Conservation (phyloP, 2,329 filamentous ascomycete genomes). For the Phoma sp. region DNA sequence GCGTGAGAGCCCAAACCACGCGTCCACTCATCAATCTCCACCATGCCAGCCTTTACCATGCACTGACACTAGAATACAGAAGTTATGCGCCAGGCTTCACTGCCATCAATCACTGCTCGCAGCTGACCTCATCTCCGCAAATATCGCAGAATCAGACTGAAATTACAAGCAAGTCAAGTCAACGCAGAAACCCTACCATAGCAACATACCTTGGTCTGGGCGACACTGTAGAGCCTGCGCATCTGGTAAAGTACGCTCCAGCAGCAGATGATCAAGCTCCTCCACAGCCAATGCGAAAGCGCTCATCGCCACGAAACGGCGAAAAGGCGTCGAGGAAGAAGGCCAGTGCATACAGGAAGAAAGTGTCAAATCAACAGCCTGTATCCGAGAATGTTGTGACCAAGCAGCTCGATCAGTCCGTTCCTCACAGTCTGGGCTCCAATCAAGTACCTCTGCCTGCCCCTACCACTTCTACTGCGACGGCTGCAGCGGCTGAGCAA, state of each 20-base stretch:
- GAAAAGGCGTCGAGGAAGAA: neutral
- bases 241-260: conserved; percentile 26
- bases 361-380: conserved; percentile 14
- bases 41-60: neutral
- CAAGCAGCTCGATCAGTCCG: neutral
- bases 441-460: neutral
- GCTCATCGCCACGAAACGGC: conserved; percentile 8
- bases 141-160: conserved; percentile 6
- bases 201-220: conserved; percentile 40
- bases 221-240: conserved; percentile 22
- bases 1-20: conserved; percentile 35
- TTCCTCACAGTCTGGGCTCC: neutral
- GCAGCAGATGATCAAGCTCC: neutral
- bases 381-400: conserved; percentile 8
- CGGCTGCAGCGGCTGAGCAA: neutral
- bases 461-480: neutral
- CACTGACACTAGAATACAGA: conserved; percentile 9
- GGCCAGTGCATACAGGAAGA: neutral
- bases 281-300: conserved; percentile 21
- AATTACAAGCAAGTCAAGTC: neutral
- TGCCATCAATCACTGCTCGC: conserved; percentile 33
- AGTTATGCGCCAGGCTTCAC: conserved; percentile 28
- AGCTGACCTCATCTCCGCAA: conserved; percentile 15
- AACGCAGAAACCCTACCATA: conserved; percentile 33
- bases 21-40: conserved; percentile 13